Evolutionary conservation across 2,329 filamentous ascomycete species (phyloP).

Genomic region (Colletotrichum higginsianum): DNA sequence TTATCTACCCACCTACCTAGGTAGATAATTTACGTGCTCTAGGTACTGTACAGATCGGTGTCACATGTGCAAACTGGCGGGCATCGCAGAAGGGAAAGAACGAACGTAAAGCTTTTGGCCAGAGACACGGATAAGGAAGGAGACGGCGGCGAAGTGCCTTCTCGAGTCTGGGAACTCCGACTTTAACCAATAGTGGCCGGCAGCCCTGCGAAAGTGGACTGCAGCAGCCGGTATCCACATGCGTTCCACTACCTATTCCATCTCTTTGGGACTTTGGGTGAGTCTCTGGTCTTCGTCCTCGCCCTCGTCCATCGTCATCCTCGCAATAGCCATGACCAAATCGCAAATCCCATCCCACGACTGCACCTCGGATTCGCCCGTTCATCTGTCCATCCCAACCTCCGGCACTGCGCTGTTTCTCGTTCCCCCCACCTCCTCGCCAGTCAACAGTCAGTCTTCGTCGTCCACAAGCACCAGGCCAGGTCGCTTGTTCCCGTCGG

Average conservation of each 20-base stretch:
- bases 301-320: neutral
- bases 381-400: neutral
- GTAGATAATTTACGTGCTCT: too few species aligned
- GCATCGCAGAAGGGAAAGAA: too few species aligned
- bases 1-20: too few species aligned
- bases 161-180: neutral
- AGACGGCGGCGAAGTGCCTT: neutral
- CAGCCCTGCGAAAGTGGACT: slow-evolving; percentile 5
- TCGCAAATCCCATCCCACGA: neutral
- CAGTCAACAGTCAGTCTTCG: neutral
- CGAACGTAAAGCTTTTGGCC: neutral
- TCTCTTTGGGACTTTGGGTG: too few species aligned
- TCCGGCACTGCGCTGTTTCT: neutral
- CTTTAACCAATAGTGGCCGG: neutral
- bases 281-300: neutral
- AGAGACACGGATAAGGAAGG: neutral
- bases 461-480: neutral
- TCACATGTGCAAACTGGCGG: too few species aligned
- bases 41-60: too few species aligned
- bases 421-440: neutral
- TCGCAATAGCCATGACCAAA: neutral
- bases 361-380: slow-evolving; percentile 9
- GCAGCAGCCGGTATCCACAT: neutral
- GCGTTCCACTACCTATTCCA: neutral
- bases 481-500: neutral